phyloP scores from a whole-genome alignment of 371 early-diverging fungal genomes.

The Mucor piriformis region DNA sequence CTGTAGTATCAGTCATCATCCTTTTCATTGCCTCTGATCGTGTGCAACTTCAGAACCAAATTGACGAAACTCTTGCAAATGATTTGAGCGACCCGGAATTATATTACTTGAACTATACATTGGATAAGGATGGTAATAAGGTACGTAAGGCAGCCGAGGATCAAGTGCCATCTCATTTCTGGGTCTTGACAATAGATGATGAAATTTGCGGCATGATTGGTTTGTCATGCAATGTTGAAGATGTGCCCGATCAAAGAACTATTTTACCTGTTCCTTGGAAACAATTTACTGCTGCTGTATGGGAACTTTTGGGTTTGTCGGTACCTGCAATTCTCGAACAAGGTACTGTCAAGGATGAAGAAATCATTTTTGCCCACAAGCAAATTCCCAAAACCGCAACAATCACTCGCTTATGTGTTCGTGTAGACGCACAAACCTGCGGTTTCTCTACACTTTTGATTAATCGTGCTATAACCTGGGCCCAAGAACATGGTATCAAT shows the following conservation, averaged over 20 bases:
- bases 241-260: slow-evolving; percentile 28
- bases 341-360: neutral
- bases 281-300: slow-evolving; percentile 14
- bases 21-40: slow-evolving; percentile 41
- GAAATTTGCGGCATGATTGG: slow-evolving; percentile 45
- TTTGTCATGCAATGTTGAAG: slow-evolving; percentile 30
- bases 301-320: slow-evolving; percentile 21
- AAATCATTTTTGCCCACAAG: slow-evolving; percentile 24
- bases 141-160: slow-evolving; percentile 33
- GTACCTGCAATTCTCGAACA: slow-evolving; percentile 3
- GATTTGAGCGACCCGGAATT: slow-evolving; percentile 46
- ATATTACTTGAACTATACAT: slow-evolving; percentile 39
- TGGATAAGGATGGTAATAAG: slow-evolving; percentile 29
- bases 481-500: slow-evolving; percentile 39
- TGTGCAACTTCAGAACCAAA: slow-evolving; percentile 32
- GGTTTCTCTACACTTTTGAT: slow-evolving; percentile 46
- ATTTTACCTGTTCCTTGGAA: slow-evolving; percentile 25
- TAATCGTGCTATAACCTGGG: slow-evolving; percentile 43
- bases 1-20: slow-evolving; percentile 30
- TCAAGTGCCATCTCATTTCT: slow-evolving; percentile 46
- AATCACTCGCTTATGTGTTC: slow-evolving; percentile 37
- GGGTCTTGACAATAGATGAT: slow-evolving; percentile 47
- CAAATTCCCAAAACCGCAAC: slow-evolving; percentile 42
- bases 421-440: slow-evolving; percentile 37
- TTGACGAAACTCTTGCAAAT: slow-evolving; percentile 40